Evolutionary conservation across 148 eudicot species (phyloP), one percentile per base, ranked within the genome.

Genomic region (Euryodendron excelsum): DNA sequence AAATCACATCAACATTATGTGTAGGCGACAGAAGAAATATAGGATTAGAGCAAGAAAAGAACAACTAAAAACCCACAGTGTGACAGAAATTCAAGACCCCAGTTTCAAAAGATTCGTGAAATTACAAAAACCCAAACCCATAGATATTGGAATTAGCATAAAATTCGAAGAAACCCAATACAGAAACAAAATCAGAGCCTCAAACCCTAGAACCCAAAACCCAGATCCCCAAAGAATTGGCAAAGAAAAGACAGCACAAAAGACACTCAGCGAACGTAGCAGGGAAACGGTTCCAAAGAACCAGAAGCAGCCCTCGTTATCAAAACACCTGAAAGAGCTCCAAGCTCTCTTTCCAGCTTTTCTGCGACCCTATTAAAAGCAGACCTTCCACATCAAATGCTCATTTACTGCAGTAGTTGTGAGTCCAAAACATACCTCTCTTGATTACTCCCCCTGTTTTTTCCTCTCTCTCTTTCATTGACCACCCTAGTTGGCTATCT

Each of bases 361-460:
- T 30, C 75, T 60, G 82, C 75, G 62, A 83, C 68, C 69, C 41
- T 65, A 84, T 74, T 77, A 73, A 74, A 82, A 30, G 64, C 75
- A 47, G 44, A 77, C 55, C 71, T 58, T 41, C 81, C 67, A 52
- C 81, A 77, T 47, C 78, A 79, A 82, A 79, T 77, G 85, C 83
- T 39, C 85, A 87, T 82, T 81, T 68, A 83, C 72, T 80, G n/a
- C 86, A 59, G 72, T 41, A n/a, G n/a, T 80, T 68, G 76, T 58
- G 76, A 84, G 73, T 45, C 80, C 62, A 70, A 27, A 75, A 18
- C 78, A 44, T 14, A 47, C 45, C 25, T 72, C 73, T 30, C 50
- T 73, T 37, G 25, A 74, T 66, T 44, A 50, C 52, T n/a, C 39
- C 61, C 37, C 9, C 78, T 36, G 25, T 25, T 56, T 63, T 60